These are phyloP conservation scores for Lichtheimia ornata DNA, from an alignment of 371 early-diverging fungal species.

Conservation along the genomic window DNA sequence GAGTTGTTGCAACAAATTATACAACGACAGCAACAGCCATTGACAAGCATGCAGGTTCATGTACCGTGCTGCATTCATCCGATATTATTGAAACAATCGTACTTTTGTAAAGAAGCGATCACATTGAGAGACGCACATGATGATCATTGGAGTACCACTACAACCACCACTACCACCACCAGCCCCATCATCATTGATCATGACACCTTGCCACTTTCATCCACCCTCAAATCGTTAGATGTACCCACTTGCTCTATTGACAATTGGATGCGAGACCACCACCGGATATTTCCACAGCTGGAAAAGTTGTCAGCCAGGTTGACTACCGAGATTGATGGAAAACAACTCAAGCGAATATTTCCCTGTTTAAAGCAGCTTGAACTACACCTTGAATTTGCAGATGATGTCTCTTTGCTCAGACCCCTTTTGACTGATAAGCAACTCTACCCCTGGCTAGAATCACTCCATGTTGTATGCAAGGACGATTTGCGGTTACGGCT, in stretches of 20 bases:
- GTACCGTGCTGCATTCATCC: conserved; percentile 5
- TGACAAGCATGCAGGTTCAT: conserved; percentile 3
- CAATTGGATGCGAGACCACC: conserved; percentile 10
- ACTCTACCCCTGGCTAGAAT: conserved; percentile 38
- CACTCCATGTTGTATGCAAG: conserved; percentile 23
- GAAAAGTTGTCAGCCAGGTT: conserved; percentile 12
- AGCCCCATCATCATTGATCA: background rate
- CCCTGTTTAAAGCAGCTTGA: conserved; percentile 25
- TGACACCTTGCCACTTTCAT: background rate
- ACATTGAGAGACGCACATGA: background rate
- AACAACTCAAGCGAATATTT: conserved; percentile 18
- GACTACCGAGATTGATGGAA: conserved; percentile 19
- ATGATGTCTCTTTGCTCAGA: conserved; percentile 13
- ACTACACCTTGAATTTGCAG: conserved; percentile 14
- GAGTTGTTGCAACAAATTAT: conserved; percentile 7
- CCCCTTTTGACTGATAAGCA: conserved; percentile 24
- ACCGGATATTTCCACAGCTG: conserved; percentile 16
- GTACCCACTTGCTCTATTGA: conserved; percentile 26
- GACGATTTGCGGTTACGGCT: conserved; percentile 24
- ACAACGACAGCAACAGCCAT: conserved; percentile 6
- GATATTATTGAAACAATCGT: conserved; percentile 1
- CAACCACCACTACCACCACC: background rate
- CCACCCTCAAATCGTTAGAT: conserved; percentile 15
- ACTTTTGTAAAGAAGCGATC: background rate
- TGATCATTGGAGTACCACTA: background rate